phyloP scores from a whole-genome alignment of 805 yeast genomes.

The Nakazawaea populi region DNA sequence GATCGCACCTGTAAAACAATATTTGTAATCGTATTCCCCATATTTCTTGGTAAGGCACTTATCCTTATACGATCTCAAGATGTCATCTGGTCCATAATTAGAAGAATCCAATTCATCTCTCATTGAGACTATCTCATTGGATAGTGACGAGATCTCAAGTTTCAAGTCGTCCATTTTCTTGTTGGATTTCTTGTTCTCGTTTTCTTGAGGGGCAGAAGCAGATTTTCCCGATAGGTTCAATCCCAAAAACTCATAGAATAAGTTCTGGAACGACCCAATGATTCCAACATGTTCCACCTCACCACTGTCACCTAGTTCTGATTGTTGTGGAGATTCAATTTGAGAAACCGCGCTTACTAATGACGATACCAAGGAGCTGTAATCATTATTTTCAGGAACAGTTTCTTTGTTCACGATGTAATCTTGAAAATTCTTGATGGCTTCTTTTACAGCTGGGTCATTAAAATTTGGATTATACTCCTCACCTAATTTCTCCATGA shows the following conservation, averaged over 20 bases:
- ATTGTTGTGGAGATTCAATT: neutral
- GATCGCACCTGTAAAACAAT: conserved; percentile 52
- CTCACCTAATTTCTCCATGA: conserved; percentile 42
- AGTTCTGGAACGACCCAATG: neutral
- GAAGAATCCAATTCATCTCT: conserved; percentile 1
- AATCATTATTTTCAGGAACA: neutral
- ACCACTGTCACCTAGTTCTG: neutral
- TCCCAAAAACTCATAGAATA: conserved; percentile 3
- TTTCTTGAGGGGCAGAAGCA: neutral
- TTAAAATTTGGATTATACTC: conserved; percentile 81
- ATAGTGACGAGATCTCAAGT: neutral
- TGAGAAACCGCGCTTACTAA: neutral
- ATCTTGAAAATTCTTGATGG: conserved; percentile 51
- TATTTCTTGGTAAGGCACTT: conserved; percentile 41
- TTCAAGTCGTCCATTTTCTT: conserved; percentile 4
- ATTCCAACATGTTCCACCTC: neutral
- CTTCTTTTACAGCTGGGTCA: conserved; percentile 77
- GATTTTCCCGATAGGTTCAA: neutral
- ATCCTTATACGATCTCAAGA: conserved; percentile 52
- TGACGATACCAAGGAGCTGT: neutral
- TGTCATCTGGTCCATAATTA: conserved; percentile 55
- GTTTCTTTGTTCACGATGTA: conserved; percentile 32
- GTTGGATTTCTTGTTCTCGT: neutral
- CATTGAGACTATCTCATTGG: neutral
- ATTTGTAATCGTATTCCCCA: conserved; percentile 67